Conservation (phyloP, 371 early-diverging fungal genomes). For the Mortierella sp. region DNA sequence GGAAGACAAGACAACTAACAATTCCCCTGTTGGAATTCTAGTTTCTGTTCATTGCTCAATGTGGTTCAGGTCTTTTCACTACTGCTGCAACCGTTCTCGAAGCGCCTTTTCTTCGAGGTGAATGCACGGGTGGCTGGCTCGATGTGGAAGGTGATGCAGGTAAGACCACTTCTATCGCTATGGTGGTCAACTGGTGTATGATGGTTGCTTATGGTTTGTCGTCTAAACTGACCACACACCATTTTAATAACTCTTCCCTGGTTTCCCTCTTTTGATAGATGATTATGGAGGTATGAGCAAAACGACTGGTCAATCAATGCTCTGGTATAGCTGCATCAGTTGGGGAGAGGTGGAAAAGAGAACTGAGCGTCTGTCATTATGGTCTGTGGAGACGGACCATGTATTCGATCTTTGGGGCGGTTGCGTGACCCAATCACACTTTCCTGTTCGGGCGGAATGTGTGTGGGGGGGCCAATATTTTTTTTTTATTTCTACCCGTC, state of each 20-base stretch:
- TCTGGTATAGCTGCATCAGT: no score
- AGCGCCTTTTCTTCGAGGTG: conserved; percentile 63
- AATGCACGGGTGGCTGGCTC: conserved; percentile 68
- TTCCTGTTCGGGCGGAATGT: no score
- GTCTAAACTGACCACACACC: background rate
- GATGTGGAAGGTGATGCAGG: conserved; percentile 79
- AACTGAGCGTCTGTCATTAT: no score
- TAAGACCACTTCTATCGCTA: conserved; percentile 13
- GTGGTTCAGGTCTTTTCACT: conserved; percentile 68
- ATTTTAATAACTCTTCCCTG: background rate
- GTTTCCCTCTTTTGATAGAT: conserved; percentile 11
- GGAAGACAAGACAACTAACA: no score
- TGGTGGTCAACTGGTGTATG: background rate
- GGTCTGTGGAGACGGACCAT: background rate
- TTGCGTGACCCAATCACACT: conserved; percentile 8
- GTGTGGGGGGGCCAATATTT: no score
- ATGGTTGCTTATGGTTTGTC: background rate
- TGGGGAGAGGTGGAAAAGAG: background rate
- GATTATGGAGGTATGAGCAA: conserved; percentile 58
- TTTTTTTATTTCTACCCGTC: no score
- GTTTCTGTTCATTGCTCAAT: conserved; percentile 59
- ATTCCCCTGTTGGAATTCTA: conserved; percentile 3
- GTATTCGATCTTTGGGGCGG: conserved; percentile 5
- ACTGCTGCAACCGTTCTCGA: conserved; percentile 65
- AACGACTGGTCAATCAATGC: no score